Percentiles rank a stretch among this genome's conserved stretches.
phyloP scores from a whole-genome alignment of 345 rosid genomes.

The Sisymbrium irio region DNA sequence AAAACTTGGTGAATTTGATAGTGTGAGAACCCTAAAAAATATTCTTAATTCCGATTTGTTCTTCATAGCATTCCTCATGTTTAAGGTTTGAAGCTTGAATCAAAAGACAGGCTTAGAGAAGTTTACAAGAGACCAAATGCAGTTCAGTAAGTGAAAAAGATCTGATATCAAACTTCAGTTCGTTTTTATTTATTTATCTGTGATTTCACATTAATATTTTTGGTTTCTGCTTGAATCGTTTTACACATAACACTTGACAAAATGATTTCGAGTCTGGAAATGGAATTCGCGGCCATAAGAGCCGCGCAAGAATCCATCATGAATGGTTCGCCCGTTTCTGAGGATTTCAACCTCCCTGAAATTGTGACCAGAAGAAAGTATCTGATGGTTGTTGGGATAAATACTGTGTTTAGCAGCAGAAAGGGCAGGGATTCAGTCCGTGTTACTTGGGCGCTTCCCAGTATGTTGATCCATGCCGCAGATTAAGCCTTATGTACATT shows the following conservation, averaged over 20 bases:
- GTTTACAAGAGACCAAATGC: conserved; percentile 75
- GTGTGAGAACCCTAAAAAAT: background rate
- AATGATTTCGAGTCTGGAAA: conserved; percentile 74
- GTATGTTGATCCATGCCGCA: conserved; percentile 38
- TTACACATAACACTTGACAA: conserved; percentile 66
- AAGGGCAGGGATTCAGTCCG: conserved; percentile 95
- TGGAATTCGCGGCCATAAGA: conserved; percentile 83
- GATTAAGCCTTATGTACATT: background rate
- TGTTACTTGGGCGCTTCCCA: conserved; percentile 96
- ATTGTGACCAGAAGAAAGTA: conserved; percentile 58
- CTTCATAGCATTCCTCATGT: background rate
- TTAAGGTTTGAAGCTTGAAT: conserved; percentile 51
- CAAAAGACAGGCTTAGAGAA: conserved; percentile 56
- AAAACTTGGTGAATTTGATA: background rate
- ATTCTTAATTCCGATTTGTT: background rate
- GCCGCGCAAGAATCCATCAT: conserved; percentile 79
- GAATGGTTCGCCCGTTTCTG: conserved; percentile 76
- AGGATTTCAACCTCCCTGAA: conserved; percentile 45
- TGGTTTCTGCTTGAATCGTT: conserved; percentile 8
- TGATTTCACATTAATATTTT: background rate
- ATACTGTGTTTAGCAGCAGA: conserved; percentile 94
- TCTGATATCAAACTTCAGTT: background rate
- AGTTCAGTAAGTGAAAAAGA: conserved; percentile 52
- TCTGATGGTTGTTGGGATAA: conserved; percentile 86
- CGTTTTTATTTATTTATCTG: background rate